phyloP scores from a whole-genome alignment of 2,329 filamentous ascomycete genomes.

The Fusarium setosum region DNA sequence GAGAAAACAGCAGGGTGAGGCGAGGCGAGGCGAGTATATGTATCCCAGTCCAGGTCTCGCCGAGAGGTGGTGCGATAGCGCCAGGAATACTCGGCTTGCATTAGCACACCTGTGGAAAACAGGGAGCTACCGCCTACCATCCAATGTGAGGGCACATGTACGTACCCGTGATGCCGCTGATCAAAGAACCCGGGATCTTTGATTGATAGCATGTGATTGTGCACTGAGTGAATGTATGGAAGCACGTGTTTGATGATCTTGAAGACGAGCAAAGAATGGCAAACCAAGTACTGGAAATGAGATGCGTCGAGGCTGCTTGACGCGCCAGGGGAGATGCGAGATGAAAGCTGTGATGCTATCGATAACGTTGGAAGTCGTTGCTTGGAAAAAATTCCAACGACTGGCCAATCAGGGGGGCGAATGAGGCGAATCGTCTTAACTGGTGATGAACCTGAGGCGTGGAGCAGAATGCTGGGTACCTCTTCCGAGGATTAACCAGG shows the following conservation, averaged over 20 bases:
- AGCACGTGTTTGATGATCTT: background rate
- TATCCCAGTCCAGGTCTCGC: conserved; percentile 20
- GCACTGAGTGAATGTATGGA: background rate
- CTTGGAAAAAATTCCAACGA: conserved; percentile 20
- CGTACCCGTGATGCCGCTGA: conserved; percentile 23
- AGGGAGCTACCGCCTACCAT: no score
- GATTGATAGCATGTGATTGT: background rate
- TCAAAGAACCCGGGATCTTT: background rate
- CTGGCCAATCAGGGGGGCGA: conserved; percentile 18
- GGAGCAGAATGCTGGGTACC: background rate
- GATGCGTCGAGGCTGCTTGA: conserved; percentile 2
- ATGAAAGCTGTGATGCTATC: conserved; percentile 38
- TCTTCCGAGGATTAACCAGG: conserved; percentile 37
- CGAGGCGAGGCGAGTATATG: background rate
- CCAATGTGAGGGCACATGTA: no score
- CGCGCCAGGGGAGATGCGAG: conserved; percentile 15
- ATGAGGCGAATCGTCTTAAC: background rate
- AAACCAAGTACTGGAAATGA: conserved; percentile 7
- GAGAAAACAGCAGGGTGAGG: background rate
- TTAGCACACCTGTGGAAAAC: conserved; percentile 19
- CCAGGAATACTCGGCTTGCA: conserved; percentile 17
- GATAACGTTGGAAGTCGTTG: conserved; percentile 24
- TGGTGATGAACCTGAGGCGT: background rate
- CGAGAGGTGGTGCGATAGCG: conserved; percentile 20
- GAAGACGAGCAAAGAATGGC: background rate